Evolutionary conservation across 257 asterid genomes (phyloP).

Genomic region (Euphrasia confusa): DNA sequence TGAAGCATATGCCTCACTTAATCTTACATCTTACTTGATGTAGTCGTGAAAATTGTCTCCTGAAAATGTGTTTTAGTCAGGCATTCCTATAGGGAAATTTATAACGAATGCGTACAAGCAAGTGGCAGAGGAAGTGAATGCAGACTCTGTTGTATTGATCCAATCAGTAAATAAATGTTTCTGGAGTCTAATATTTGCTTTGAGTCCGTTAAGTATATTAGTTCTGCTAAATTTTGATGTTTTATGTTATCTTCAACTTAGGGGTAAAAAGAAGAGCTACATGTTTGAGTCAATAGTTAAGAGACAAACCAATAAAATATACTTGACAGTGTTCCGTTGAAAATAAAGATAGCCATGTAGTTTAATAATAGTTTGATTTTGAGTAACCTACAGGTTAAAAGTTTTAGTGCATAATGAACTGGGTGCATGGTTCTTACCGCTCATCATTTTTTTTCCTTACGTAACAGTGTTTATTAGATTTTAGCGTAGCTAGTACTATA

Average conservation of each 20-base stretch:
- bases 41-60: neutral
- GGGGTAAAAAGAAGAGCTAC: neutral
- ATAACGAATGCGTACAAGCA: constrained; percentile 12
- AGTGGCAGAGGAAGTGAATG: constrained; percentile 7
- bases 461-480: neutral
- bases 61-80: neutral
- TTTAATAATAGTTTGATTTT: constrained; percentile 3
- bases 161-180: neutral
- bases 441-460: constrained; percentile 5
- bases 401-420: constrained; percentile 7
- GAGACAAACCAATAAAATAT: neutral
- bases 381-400: constrained; percentile 2
- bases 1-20: constrained; percentile 5
- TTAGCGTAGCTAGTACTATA: neutral
- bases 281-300: neutral
- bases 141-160: neutral
- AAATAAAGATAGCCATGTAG: constrained; percentile 6
- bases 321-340: constrained; percentile 1
- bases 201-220: neutral
- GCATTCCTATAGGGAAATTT: neutral
- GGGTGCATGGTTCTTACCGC: neutral
- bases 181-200: constrained; percentile 8
- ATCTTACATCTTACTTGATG: constrained; percentile 1
- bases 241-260: no score
- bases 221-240: constrained; percentile 2